Evolutionary conservation across 2,329 filamentous ascomycete genomes (phyloP).

Genomic region (Talaromyces sp.): DNA sequence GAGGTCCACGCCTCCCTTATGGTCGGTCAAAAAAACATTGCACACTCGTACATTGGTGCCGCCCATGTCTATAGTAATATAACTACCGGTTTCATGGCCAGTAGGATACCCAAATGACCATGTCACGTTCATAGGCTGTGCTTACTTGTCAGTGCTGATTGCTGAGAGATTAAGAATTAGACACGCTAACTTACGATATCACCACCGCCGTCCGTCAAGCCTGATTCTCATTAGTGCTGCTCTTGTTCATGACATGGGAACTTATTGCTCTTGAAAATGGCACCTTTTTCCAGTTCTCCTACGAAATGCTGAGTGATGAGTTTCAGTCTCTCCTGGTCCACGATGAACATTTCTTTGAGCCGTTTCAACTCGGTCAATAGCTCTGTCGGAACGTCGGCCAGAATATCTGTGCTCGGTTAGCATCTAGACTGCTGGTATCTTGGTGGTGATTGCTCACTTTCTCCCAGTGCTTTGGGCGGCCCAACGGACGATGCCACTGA

Average conservation of each 20-base stretch:
- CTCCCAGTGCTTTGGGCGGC: constrained; percentile 13
- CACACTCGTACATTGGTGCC: constrained; percentile 88
- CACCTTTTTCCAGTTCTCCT: constrained; percentile 74
- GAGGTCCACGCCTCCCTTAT: constrained; percentile 77
- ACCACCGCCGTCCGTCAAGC: constrained; percentile 74
- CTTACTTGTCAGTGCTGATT: not conserved
- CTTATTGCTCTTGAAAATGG: not conserved
- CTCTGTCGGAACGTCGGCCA: constrained; percentile 61
- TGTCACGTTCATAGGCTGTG: constrained; percentile 84
- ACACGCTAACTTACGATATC: constrained; percentile 66
- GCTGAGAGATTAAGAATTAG: not conserved
- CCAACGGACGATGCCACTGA: constrained; percentile 4
- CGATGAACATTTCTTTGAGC: constrained; percentile 73
- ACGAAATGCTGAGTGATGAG: constrained; percentile 82
- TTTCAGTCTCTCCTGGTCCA: constrained; percentile 72
- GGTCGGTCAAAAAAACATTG: constrained; percentile 73
- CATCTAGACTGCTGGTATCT: not conserved
- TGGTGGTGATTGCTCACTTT: constrained; percentile 6
- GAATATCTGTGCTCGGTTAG: constrained; percentile 15
- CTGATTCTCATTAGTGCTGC: constrained; percentile 37
- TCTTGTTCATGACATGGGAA: not conserved
- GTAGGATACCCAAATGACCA: constrained; percentile 82
- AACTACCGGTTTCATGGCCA: constrained; percentile 76
- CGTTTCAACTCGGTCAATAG: constrained; percentile 69
- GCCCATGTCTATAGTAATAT: constrained; percentile 81